Percentiles rank a stretch among this genome's conserved stretches.
These are phyloP conservation scores for Blastomyces gilchristii DNA, from an alignment of 2,329 filamentous ascomycete species.

Conservation along the genomic window DNA sequence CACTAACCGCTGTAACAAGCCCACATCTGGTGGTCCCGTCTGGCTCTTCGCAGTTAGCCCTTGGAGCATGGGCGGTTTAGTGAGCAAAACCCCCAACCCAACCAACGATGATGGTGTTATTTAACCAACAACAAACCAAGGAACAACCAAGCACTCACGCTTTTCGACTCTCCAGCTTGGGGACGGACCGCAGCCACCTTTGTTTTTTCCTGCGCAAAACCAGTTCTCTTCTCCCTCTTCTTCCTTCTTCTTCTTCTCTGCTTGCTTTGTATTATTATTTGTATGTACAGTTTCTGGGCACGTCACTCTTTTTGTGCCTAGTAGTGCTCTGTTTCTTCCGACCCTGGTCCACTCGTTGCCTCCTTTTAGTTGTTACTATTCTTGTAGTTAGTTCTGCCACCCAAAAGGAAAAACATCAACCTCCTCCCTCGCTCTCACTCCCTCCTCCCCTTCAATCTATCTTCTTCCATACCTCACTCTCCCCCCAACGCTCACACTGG, in stretches of 20 bases:
- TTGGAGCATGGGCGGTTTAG: too few species aligned
- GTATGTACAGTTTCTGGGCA: neutral
- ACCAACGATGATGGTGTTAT: neutral
- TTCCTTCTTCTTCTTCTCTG: neutral
- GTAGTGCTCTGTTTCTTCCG: neutral
- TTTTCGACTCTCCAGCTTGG: neutral
- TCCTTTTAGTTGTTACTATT: neutral
- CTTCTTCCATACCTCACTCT: neutral
- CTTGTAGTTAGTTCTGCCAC: neutral
- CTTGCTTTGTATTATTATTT: neutral
- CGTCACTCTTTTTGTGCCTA: conserved; percentile 1
- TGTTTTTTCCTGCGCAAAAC: neutral
- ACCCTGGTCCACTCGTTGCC: neutral
- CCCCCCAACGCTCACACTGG: neutral
- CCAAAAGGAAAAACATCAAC: neutral
- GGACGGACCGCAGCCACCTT: neutral
- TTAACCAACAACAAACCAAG: neutral
- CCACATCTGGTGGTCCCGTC: too few species aligned
- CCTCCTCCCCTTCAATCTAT: neutral
- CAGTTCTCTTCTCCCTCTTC: neutral
- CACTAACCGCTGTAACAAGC: too few species aligned
- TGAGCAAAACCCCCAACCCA: neutral
- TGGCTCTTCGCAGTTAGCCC: too few species aligned
- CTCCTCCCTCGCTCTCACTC: neutral
- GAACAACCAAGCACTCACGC: neutral